A percentile compares a stretch with the other conserved stretches of the same genome.
Conservation (phyloP, 2,329 filamentous ascomycete genomes). For the Alternaria incomplexa region DNA sequence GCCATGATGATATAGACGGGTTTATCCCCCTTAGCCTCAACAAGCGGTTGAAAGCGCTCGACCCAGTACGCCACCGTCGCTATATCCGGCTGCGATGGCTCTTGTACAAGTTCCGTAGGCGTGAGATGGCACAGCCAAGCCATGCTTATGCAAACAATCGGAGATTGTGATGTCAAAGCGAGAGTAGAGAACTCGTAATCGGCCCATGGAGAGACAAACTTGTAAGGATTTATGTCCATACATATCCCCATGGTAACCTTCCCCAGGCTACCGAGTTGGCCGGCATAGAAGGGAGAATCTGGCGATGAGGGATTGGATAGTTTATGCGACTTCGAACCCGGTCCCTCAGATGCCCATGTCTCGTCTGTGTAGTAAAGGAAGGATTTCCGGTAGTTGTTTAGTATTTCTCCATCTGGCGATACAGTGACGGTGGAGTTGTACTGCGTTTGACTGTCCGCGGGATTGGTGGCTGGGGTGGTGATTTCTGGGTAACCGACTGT, state of each 20-base stretch:
- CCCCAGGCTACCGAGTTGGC: constrained; percentile 43
- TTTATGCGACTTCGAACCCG: constrained; percentile 26
- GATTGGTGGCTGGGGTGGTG: constrained; percentile 32
- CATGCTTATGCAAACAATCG: constrained; percentile 75
- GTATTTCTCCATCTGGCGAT: constrained; percentile 58
- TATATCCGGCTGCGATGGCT: constrained; percentile 66
- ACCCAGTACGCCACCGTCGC: constrained; percentile 80
- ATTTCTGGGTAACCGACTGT: constrained; percentile 76
- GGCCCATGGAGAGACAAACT: constrained; percentile 63
- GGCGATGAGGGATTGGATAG: constrained; percentile 24
- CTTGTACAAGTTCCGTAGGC: constrained; percentile 56
- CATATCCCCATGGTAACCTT: constrained; percentile 56
- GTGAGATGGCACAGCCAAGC: constrained; percentile 72
- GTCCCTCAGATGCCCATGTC: constrained; percentile 65
- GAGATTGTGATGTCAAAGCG: constrained; percentile 61
- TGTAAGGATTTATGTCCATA: constrained; percentile 69
- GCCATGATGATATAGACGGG: constrained; percentile 74
- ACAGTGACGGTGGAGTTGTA: constrained; percentile 68
- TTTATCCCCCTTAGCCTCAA: constrained; percentile 38
- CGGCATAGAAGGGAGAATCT: constrained; percentile 45
- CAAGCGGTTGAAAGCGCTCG: constrained; percentile 68
- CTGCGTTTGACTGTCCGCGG: constrained; percentile 37
- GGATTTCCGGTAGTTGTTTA: constrained; percentile 67
- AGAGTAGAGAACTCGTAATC: constrained; percentile 66
- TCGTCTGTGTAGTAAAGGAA: constrained; percentile 73